Evolutionary conservation across 148 eudicot species (phyloP), one percentile per base, ranked within the genome.

Genomic region (Amaranthus palmeri): DNA sequence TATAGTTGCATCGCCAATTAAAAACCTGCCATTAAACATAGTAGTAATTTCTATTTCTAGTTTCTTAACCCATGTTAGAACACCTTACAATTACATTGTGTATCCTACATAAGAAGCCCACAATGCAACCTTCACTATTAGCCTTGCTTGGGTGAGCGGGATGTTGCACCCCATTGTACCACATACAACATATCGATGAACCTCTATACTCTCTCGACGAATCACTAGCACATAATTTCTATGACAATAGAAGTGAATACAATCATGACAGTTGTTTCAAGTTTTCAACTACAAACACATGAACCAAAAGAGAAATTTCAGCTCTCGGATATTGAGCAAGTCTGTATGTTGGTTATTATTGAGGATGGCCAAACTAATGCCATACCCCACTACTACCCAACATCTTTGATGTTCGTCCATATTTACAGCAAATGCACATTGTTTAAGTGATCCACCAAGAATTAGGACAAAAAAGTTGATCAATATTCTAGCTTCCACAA

Each of bases 341-440:
- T 49, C 6, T 54, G 14, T 78, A 2, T 53, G 77, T 48, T 78
- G 77, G 73, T 54, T 54, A 54, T 61, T 44, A 67, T 71, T 42
- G 64, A 68, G 61, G 62, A 72, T 69, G 72, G 69, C 76, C 17
- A 46, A 5, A 45, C 76, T 78, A 53, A 49, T 25, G 81, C 68
- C 67, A 50, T 68, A 51, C 72, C 76, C 61, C 25, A 59, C 53
- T 53, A 52, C n/a, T 44, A 69, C 42, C 81, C 81, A 73, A 68
- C 65, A 61, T 46, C 7, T 46, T 47, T 47, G 25, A 3, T 78
- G 73, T 78, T 68, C 12, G 76, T 72, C 80, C 80, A 77, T 72
- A 77, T 72, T 72, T 77, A 72, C 76, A 72, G 80, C 80, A 77
- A 61, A 65, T 77, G 76, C 72, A 77, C 80, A 72, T 77, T 66